Percentiles rank a stretch among this genome's conserved stretches.
Conservation (phyloP, 768 basidiomycete genomes). For the Mycena vulgaris region DNA sequence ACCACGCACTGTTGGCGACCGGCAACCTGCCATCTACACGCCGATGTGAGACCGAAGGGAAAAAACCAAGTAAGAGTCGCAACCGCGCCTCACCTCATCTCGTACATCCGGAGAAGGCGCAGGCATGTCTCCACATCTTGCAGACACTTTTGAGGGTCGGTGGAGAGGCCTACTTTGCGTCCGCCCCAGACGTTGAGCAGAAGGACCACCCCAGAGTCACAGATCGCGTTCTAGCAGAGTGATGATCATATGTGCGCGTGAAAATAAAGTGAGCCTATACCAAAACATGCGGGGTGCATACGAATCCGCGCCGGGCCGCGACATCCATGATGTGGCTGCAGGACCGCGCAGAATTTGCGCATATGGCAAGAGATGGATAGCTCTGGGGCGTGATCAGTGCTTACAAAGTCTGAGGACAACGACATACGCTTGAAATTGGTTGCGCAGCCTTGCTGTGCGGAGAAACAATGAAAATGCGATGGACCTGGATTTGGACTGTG, state of each 20-base stretch:
- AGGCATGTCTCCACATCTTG: conserved; percentile 27
- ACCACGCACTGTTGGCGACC: conserved; percentile 29
- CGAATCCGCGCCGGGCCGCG: neutral
- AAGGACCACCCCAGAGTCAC: conserved; percentile 3
- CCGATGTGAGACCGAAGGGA: neutral
- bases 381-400: conserved; percentile 32
- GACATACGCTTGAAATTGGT: neutral
- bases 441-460: conserved; percentile 44
- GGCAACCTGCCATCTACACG: conserved; percentile 25
- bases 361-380: conserved; percentile 76
- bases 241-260: too few species aligned
- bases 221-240: conserved; percentile 13
- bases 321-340: conserved; percentile 73
- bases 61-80: neutral
- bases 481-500: conserved; percentile 68
- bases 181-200: conserved; percentile 26
- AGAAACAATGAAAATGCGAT: conserved; percentile 77
- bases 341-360: conserved; percentile 79
- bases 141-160: conserved; percentile 23
- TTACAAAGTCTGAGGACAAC: neutral
- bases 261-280: neutral
- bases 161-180: neutral
- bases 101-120: conserved; percentile 16
- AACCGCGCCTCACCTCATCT: neutral
- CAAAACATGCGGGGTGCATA: conserved; percentile 22